phyloP scores from a whole-genome alignment of 768 basidiomycete genomes.

The Termitomyces sp. region DNA sequence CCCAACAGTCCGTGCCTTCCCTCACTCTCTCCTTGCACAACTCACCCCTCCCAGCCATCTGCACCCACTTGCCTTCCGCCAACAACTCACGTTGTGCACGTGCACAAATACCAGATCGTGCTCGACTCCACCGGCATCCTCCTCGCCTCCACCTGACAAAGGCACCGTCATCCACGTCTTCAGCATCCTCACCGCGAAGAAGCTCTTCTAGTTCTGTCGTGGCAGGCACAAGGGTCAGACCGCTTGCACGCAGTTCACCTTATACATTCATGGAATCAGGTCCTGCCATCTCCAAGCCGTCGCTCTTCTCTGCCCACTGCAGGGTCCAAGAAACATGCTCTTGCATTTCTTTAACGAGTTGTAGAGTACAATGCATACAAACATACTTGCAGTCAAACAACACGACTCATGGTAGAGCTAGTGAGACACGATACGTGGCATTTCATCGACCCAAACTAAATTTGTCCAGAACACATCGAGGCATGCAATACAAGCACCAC shows the following conservation, averaged over 20 bases:
- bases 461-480: too few relatives aligned
- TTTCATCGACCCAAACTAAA: too few relatives aligned
- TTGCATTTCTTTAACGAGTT: too few relatives aligned
- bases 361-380: too few relatives aligned
- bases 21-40: background rate
- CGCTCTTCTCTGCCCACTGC: too few relatives aligned
- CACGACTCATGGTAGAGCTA: too few relatives aligned
- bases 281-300: slow-evolving; percentile 82
- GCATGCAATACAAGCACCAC: too few relatives aligned
- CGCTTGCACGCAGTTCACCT: too few relatives aligned
- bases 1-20: slow-evolving; percentile 64
- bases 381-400: too few relatives aligned
- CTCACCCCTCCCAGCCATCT: slow-evolving; percentile 63
- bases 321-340: too few relatives aligned
- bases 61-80: slow-evolving; percentile 88
- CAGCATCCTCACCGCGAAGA: slow-evolving; percentile 85
- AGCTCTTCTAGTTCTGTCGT: slow-evolving; percentile 90
- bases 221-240: slow-evolving; percentile 87
- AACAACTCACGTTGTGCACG: slow-evolving; percentile 95
- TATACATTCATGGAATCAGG: too few relatives aligned
- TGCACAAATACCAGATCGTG: slow-evolving; percentile 92
- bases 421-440: too few relatives aligned
- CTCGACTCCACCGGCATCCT: slow-evolving; percentile 85
- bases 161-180: slow-evolving; percentile 98
- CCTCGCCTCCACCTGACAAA: slow-evolving; percentile 91